Conservation (phyloP, 1,284 basidiomycete species). For the Tylopilus orsonianus region DNA sequence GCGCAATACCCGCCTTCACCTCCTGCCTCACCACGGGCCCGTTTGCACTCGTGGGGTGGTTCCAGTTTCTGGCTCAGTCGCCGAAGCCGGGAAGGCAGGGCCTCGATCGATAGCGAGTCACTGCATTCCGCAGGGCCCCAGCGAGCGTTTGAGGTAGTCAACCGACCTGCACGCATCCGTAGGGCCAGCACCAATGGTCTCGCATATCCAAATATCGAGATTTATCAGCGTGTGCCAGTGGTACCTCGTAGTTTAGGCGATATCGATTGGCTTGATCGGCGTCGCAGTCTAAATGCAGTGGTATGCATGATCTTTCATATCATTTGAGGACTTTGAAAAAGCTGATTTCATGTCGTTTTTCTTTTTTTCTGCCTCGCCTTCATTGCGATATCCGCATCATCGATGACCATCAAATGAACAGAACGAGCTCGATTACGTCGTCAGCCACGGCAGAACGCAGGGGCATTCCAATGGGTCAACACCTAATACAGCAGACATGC, state of each 20-base stretch:
- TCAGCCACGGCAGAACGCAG: slow-evolving; percentile 43
- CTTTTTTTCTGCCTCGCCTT: slow-evolving; percentile 5
- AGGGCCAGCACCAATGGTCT: slow-evolving; percentile 49
- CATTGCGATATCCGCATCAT: slow-evolving; percentile 6
- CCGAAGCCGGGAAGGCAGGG: slow-evolving; percentile 43
- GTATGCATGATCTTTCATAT: slow-evolving; percentile 43
- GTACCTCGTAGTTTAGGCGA: slow-evolving; percentile 59
- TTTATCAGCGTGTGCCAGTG: slow-evolving; percentile 36
- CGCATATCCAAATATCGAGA: slow-evolving; percentile 41
- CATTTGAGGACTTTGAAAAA: slow-evolving; percentile 10
- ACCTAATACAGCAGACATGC: slow-evolving; percentile 49
- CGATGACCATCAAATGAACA: slow-evolving; percentile 33
- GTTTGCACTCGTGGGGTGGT: slow-evolving; percentile 53
- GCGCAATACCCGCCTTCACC: slow-evolving; percentile 42
- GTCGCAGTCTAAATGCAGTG: slow-evolving; percentile 65
- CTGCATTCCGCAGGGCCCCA: slow-evolving; percentile 42
- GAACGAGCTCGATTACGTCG: slow-evolving; percentile 68
- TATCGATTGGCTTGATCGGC: slow-evolving; percentile 70
- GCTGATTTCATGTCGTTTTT: slow-evolving; percentile 17
- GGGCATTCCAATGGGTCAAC: slow-evolving; percentile 44
- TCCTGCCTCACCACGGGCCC: slow-evolving; percentile 45
- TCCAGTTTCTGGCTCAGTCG: slow-evolving; percentile 43
- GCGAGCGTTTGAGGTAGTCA: slow-evolving; percentile 69
- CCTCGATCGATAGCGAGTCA: slow-evolving; percentile 53
- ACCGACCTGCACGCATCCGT: slow-evolving; percentile 55